Evolutionary conservation across 2,329 filamentous ascomycete genomes (phyloP).

Genomic region (Aspergillaceae sp.): DNA sequence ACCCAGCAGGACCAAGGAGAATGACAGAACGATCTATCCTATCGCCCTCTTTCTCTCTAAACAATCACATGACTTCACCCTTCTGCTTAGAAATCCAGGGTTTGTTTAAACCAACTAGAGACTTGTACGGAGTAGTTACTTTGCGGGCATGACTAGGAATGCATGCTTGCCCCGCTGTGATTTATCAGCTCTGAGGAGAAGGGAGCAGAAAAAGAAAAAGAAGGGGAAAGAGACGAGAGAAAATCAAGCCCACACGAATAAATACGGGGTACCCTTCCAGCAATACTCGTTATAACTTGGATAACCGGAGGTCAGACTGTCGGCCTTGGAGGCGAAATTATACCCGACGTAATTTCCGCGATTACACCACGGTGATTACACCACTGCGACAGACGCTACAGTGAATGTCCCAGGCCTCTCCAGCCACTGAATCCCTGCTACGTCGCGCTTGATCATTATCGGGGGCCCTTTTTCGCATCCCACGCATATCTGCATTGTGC

Average conservation of each 20-base stretch:
- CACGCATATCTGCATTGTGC: neutral
- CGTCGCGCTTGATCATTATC: too few species aligned
- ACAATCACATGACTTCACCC: slow-evolving; percentile 1
- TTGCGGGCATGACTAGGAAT: neutral
- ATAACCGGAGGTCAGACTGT: neutral
- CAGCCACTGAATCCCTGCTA: too few species aligned
- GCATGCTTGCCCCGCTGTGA: slow-evolving; percentile 9
- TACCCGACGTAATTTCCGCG: neutral
- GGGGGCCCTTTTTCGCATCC: neutral
- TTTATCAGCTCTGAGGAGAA: neutral
- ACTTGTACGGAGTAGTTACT: too few species aligned
- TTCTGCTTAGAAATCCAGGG: slow-evolving; percentile 15
- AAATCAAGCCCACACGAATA: neutral
- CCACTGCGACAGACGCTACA: too few species aligned
- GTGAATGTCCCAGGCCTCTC: too few species aligned
- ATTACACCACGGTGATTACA: too few species aligned
- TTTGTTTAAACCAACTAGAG: neutral
- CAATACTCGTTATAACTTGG: neutral
- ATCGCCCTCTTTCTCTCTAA: too few species aligned
- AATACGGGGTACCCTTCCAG: neutral
- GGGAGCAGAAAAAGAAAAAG: neutral
- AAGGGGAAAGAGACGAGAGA: neutral
- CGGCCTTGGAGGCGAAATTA: neutral
- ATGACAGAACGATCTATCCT: too few species aligned
- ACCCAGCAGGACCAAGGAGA: too few species aligned